Percentiles rank a stretch among this genome's conserved stretches.
Evolutionary conservation across 2,329 filamentous ascomycete genomes (phyloP).

Genomic region (Hypoxylon sp.): DNA sequence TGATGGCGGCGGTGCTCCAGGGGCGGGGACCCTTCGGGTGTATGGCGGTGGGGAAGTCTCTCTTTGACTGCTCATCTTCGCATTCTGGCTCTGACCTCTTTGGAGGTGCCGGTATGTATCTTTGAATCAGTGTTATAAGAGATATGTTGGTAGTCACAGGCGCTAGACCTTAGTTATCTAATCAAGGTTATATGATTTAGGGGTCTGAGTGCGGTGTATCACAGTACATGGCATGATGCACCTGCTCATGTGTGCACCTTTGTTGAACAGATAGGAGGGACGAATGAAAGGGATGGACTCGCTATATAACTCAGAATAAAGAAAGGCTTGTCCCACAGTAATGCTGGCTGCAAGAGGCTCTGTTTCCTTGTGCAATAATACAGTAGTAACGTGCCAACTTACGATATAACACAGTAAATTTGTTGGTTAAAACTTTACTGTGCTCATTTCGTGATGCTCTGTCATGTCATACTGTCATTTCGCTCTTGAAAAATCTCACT

Average conservation of each 20-base stretch:
- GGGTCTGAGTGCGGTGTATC: neutral
- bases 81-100: neutral
- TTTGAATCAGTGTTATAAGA: neutral
- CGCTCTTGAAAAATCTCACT: neutral
- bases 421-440: neutral
- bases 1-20: neutral
- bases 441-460: neutral
- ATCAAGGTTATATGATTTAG: neutral
- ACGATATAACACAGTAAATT: neutral
- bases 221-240: neutral
- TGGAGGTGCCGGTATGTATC: neutral
- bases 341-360: neutral
- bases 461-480: neutral
- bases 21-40: neutral
- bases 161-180: neutral
- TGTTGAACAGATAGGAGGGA: neutral
- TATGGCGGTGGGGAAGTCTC: neutral
- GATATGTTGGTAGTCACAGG: neutral
- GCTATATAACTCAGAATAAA: neutral
- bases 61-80: neutral
- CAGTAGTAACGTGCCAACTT: neutral
- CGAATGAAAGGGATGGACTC: slow-evolving; percentile 1
- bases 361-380: neutral
- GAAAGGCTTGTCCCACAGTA: neutral
- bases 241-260: neutral